Evolutionary conservation across 805 yeast species (phyloP).

Genomic region (Candida caryicola): DNA sequence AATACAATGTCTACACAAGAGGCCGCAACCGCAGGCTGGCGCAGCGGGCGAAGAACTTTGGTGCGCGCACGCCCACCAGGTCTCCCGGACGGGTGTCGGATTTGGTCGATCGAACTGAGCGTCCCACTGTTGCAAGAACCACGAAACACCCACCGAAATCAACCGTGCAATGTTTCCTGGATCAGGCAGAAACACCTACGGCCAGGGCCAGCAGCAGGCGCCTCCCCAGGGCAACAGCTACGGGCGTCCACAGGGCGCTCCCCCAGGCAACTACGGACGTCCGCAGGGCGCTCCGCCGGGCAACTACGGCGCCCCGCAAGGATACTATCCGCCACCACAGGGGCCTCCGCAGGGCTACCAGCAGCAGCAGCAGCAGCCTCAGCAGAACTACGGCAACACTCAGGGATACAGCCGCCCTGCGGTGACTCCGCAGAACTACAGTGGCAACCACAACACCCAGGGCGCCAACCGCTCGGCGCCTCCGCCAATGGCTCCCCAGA

Average conservation of each 20-base stretch:
- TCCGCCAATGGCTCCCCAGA: constrained; percentile 35
- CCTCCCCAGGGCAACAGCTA: constrained; percentile 7
- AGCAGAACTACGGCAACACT: constrained; percentile 16
- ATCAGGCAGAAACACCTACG: constrained; percentile 18
- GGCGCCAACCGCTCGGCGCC: constrained; percentile 12
- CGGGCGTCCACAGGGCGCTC: constrained; percentile 7
- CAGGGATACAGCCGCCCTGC: constrained; percentile 3
- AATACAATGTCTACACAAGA: too few relatives aligned
- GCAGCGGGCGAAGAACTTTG: too few relatives aligned
- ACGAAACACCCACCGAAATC: too few relatives aligned
- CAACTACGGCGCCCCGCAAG: constrained; percentile 14
- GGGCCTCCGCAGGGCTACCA: constrained; percentile 15
- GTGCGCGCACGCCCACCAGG: too few relatives aligned
- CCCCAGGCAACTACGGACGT: constrained; percentile 15
- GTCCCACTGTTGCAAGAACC: too few relatives aligned
- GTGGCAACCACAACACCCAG: constrained; percentile 6
- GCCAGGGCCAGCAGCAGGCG: constrained; percentile 15
- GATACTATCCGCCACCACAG: constrained; percentile 14
- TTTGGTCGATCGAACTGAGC: too few relatives aligned
- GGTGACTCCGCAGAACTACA: constrained; percentile 3
- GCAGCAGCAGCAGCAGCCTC: constrained; percentile 11
- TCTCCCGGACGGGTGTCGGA: too few relatives aligned
- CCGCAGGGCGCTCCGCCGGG: constrained; percentile 23
- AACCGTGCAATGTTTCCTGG: constrained; percentile 30
- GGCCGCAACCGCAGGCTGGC: too few relatives aligned